phyloP scores from a whole-genome alignment of 768 basidiomycete species.

The Arthromyces matolae region DNA sequence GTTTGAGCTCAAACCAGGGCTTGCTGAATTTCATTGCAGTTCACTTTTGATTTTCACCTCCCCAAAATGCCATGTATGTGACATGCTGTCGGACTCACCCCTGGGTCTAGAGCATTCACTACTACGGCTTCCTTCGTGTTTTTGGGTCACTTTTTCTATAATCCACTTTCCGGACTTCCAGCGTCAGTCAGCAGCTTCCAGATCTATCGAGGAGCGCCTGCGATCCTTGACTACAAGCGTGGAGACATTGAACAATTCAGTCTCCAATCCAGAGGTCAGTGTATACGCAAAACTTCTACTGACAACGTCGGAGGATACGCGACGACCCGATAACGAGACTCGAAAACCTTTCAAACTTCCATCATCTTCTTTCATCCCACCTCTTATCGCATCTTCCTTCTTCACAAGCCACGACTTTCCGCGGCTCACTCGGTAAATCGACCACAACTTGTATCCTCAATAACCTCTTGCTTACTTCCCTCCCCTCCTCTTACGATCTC shows the following conservation, averaged over 20 bases:
- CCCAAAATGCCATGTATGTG: too few species aligned
- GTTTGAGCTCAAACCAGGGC: too few species aligned
- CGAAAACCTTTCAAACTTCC: constrained; percentile 48
- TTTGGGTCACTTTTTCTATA: too few species aligned
- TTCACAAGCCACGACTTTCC: constrained; percentile 42
- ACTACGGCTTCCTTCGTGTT: too few species aligned
- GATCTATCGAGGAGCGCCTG: constrained; percentile 60
- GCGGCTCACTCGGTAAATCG: constrained; percentile 58
- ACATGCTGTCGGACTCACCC: too few species aligned
- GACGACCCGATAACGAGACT: constrained; percentile 42
- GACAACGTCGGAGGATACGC: too few species aligned
- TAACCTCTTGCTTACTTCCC: constrained; percentile 60
- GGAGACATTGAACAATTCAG: constrained; percentile 41
- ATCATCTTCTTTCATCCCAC: constrained; percentile 60
- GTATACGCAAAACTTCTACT: too few species aligned
- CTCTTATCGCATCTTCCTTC: constrained; percentile 56
- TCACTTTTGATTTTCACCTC: too few species aligned
- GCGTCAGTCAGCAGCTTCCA: constrained; percentile 56
- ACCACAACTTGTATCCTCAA: constrained; percentile 59
- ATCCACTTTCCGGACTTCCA: constrained; percentile 65
- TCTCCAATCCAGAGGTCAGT: constrained; percentile 61
- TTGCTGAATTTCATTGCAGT: too few species aligned
- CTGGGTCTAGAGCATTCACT: too few species aligned
- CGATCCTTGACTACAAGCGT: constrained; percentile 50
- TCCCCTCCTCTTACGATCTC: constrained; percentile 60